phyloP scores from a whole-genome alignment of 768 basidiomycete genomes.

The Lanmaoa pseudosensibilis region DNA sequence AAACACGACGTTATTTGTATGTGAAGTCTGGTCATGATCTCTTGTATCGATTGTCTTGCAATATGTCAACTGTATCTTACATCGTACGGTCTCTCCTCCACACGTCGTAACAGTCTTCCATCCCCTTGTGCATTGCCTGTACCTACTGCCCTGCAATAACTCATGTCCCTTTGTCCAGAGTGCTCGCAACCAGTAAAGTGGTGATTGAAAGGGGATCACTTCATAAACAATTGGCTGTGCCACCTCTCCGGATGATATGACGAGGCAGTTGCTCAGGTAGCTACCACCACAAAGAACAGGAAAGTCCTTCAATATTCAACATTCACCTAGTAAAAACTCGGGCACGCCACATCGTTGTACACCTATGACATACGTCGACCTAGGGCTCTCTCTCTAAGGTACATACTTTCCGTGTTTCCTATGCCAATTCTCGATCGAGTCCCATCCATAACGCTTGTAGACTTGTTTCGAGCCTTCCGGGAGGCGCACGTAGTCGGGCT shows the following conservation, averaged over 20 bases:
- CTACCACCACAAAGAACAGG: too few relatives aligned
- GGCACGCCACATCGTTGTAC: neutral
- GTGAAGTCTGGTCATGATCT: neutral
- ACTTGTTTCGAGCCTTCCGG: constrained; percentile 55
- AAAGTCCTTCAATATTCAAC: too few relatives aligned
- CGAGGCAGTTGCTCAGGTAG: too few relatives aligned
- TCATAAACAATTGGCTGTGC: neutral
- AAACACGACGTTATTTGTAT: neutral
- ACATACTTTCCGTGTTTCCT: constrained; percentile 48
- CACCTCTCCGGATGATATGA: too few relatives aligned
- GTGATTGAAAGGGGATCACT: neutral
- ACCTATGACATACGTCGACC: neutral
- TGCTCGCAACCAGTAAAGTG: too few relatives aligned
- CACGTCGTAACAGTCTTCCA: constrained; percentile 9
- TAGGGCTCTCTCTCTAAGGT: neutral
- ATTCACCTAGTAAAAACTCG: too few relatives aligned
- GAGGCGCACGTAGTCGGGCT: constrained; percentile 60
- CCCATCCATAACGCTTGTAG: constrained; percentile 43
- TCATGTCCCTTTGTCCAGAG: neutral
- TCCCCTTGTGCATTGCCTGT: constrained; percentile 9
- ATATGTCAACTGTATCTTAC: neutral
- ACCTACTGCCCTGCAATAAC: constrained; percentile 2
- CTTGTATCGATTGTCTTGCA: constrained; percentile 2
- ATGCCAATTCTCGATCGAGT: constrained; percentile 62
- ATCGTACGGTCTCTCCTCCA: neutral